Base-by-base conservation (phyloP, 768 basidiomycete genomes). In the Pleurotus platypus region DNA sequence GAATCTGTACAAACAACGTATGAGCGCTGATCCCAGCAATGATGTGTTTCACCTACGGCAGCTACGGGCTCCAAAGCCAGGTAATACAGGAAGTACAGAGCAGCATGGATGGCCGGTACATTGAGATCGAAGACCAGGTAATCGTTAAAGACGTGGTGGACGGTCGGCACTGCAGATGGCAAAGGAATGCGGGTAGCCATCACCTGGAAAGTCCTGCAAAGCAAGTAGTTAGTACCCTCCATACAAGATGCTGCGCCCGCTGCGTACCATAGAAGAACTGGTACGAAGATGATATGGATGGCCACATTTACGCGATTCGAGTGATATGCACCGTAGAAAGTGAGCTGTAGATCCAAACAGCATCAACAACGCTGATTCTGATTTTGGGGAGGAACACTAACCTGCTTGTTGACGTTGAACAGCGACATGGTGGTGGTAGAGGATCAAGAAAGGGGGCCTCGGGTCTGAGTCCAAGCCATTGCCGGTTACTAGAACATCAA, bases 271-370 rank as follows among this genome's bases (percentile, higher is more conserved):
- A 92, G 67, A 59, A 97, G 78, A 58, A 89, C 66, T 5, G 94
- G 94, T 11, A 96, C 93, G 61, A 85, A 93, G 58, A 91, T 65
- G 63, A 94, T 76, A 70, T 98, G 96, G 60, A 98, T 92, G 55
- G 80, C 70, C 61, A 98, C 73, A 69, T 98, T 98, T 60, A 84
- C 72, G 24, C 83, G 83, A 69, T 96, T 87, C 13, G 84, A 77
- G 70, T 97, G 94, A 72, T 97, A 97, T 50, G 93, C 87, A 16
- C 92, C 93, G 69, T 98, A 98, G 78, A 96, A 96, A 22, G 87
- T 78, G 66, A 98, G 80, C 93, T 97, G 59, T 30, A 30, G 30
- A 35, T 35, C 11, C 2, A 35, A 35, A 4, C 30, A 11, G 11
- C 9, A 35, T 35, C 30, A 35, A 35, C 30, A 35, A 12, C 50